These are phyloP conservation scores for Xylaria sp. DNA, from an alignment of 2,329 filamentous ascomycete genomes.

Conservation along the genomic window DNA sequence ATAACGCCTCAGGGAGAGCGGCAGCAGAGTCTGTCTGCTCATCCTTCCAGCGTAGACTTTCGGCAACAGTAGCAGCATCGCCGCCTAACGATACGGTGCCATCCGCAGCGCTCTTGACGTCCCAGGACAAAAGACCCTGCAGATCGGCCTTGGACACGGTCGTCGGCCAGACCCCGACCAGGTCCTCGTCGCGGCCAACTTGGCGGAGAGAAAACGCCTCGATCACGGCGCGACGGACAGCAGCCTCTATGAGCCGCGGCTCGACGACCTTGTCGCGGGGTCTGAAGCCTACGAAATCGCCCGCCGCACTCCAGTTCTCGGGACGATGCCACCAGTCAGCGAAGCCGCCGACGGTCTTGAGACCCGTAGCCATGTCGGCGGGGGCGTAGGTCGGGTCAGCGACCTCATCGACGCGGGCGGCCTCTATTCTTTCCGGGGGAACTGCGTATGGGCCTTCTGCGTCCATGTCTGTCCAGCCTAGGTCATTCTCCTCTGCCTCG, in stretches of 20 bases:
- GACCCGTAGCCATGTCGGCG: constrained; percentile 50
- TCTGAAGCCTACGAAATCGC: constrained; percentile 52
- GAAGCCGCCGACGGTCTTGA: constrained; percentile 55
- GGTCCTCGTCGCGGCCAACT: constrained; percentile 33
- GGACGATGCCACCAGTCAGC: constrained; percentile 59
- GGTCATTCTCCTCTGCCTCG: background rate
- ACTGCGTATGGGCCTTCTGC: constrained; percentile 17
- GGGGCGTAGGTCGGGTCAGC: constrained; percentile 51
- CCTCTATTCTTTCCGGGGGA: constrained; percentile 36
- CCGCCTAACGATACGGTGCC: constrained; percentile 50
- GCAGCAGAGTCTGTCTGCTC: constrained; percentile 26
- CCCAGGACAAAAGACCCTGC: constrained; percentile 43
- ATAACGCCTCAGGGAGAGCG: constrained; percentile 22
- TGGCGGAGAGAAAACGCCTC: constrained; percentile 56
- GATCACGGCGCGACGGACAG: constrained; percentile 56
- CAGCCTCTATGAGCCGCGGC: constrained; percentile 52
- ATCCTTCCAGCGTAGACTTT: constrained; percentile 40
- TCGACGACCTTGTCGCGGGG: constrained; percentile 49
- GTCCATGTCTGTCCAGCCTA: background rate
- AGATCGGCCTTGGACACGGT: constrained; percentile 43
- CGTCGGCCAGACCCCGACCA: constrained; percentile 34
- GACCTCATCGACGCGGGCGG: constrained; percentile 40
- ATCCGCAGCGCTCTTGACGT: constrained; percentile 47
- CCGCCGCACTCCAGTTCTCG: constrained; percentile 57
- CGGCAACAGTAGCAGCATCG: constrained; percentile 44